These are phyloP conservation scores for Penicillium sp. DNA, from an alignment of 2,329 filamentous ascomycete species.

Conservation along the genomic window DNA sequence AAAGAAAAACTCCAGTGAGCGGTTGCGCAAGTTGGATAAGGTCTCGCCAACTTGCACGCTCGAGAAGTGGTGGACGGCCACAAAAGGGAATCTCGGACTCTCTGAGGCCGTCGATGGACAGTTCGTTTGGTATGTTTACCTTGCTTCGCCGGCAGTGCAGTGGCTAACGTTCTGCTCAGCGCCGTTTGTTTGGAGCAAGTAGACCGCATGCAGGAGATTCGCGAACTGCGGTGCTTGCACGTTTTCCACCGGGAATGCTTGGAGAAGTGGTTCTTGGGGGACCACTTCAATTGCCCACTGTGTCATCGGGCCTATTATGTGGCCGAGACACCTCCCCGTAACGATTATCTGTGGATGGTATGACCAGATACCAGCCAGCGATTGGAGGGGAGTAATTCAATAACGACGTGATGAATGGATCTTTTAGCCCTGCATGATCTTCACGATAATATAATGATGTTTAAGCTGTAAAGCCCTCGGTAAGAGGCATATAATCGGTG, in stretches of 20 bases:
- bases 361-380: slow-evolving; percentile 13
- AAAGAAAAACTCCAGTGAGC: slow-evolving; percentile 28
- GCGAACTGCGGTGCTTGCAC: slow-evolving; percentile 39
- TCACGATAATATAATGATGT: background rate
- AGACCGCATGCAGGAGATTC: slow-evolving; percentile 34
- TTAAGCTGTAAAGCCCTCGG: slow-evolving; percentile 22
- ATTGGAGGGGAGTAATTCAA: background rate
- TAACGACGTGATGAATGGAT: slow-evolving; percentile 1
- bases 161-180: slow-evolving; percentile 17
- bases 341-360: slow-evolving; percentile 40
- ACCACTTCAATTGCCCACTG: slow-evolving; percentile 40
- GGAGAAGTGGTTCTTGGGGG: slow-evolving; percentile 40
- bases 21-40: slow-evolving; percentile 35
- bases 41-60: slow-evolving; percentile 37
- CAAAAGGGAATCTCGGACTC: slow-evolving; percentile 32
- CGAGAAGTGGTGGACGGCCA: slow-evolving; percentile 38
- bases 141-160: background rate
- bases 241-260: slow-evolving; percentile 42
- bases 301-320: slow-evolving; percentile 38
- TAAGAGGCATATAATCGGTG: slow-evolving; percentile 25
- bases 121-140: slow-evolving; percentile 34
- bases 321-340: slow-evolving; percentile 27
- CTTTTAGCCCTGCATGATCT: background rate
- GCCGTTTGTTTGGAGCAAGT: slow-evolving; percentile 41
- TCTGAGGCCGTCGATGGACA: slow-evolving; percentile 35